Evolutionary conservation across 805 yeast species (phyloP).

Genomic region (Metschnikowia lachancei): DNA sequence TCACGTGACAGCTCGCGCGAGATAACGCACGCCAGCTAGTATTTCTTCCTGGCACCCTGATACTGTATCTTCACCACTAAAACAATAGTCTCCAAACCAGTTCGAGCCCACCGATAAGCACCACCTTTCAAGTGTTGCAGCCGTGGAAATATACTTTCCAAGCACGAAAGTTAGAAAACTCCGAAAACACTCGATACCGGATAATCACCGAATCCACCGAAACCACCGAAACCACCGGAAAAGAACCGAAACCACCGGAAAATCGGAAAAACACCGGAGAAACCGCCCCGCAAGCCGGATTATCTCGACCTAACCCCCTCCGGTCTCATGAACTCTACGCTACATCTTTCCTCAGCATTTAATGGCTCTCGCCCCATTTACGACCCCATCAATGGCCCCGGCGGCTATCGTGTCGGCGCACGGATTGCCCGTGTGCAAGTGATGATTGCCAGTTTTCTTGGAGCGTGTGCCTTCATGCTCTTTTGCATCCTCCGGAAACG

Average conservation of each 20-base stretch:
- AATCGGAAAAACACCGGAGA: no score
- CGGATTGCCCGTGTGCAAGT: constrained; percentile 78
- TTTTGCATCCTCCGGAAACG: constrained; percentile 70
- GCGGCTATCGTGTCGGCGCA: constrained; percentile 23
- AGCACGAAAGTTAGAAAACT: no score
- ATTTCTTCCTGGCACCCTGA: not conserved
- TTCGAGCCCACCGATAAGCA: no score
- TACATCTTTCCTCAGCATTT: not conserved
- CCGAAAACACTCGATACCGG: no score
- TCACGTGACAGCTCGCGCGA: no score
- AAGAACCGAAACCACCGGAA: not conserved
- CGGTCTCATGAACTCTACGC: constrained; percentile 1
- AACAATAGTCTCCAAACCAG: no score
- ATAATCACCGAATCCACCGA: no score
- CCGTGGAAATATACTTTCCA: no score
- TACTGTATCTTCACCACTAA: no score
- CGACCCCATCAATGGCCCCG: constrained; percentile 19
- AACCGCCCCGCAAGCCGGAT: no score
- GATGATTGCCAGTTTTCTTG: constrained; percentile 64
- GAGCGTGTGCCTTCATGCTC: constrained; percentile 60
- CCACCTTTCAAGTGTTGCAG: no score
- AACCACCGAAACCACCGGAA: not conserved
- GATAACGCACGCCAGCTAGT: constrained; percentile 1
- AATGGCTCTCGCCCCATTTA: constrained; percentile 17
- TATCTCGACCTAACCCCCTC: no score